phyloP scores from a whole-genome alignment of 2,329 filamentous ascomycete genomes.

The Fusarium azukiicola region DNA sequence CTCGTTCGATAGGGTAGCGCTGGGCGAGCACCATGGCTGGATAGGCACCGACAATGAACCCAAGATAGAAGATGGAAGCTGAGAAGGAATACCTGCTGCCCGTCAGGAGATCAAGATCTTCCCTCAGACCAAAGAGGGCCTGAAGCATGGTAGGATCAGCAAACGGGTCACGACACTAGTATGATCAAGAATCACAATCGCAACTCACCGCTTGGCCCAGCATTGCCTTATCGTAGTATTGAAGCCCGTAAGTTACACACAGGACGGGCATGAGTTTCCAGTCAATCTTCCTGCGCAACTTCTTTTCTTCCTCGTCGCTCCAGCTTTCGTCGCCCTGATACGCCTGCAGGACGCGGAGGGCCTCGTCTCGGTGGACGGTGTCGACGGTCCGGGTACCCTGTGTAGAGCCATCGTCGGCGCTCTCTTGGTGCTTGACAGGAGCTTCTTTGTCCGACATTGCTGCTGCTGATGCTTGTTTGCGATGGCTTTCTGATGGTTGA shows the following conservation, averaged over 20 bases:
- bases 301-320: constrained; percentile 67
- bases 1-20: constrained; percentile 68
- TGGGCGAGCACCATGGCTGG: constrained; percentile 67
- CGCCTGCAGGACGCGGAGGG: constrained; percentile 63
- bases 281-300: constrained; percentile 58
- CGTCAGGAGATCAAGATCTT: constrained; percentile 55
- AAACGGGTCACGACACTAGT: neutral
- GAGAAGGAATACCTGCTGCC: constrained; percentile 69
- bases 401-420: constrained; percentile 16
- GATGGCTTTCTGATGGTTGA: neutral
- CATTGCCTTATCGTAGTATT: constrained; percentile 76
- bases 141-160: neutral
- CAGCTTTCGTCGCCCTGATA: constrained; percentile 67
- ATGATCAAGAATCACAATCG: neutral
- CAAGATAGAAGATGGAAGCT: constrained; percentile 71
- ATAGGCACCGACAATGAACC: constrained; percentile 71
- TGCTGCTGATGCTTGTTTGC: neutral
- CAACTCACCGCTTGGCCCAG: constrained; percentile 71
- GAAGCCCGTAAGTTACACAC: constrained; percentile 68
- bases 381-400: constrained; percentile 30
- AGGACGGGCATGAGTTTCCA: constrained; percentile 67
- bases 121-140: constrained; percentile 47
- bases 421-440: constrained; percentile 36
- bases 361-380: constrained; percentile 52
- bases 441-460: constrained; percentile 47